phyloP scores from a whole-genome alignment of 306 rosid genomes.

The Neltuma alba region DNA sequence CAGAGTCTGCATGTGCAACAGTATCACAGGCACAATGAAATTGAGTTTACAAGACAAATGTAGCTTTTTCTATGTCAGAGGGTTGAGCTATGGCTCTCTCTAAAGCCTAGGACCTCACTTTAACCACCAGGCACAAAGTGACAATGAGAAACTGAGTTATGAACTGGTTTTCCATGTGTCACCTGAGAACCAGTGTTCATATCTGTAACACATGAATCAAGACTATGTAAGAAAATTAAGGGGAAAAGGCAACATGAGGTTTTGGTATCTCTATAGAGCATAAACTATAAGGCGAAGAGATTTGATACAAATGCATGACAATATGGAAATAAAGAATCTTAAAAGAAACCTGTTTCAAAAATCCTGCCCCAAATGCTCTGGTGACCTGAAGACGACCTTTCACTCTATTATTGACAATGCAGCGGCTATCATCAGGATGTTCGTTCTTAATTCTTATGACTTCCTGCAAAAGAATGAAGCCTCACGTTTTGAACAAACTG shows the following conservation, averaged over 20 bases:
- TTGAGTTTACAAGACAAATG: background rate
- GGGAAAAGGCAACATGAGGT: too few species aligned
- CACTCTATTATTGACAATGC: constrained; percentile 91
- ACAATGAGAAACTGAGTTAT: background rate
- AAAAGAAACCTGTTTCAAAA: constrained; percentile 80
- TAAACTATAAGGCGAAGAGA: too few species aligned
- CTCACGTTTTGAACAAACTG: constrained; percentile 25
- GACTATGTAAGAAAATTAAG: background rate
- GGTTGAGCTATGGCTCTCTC: background rate
- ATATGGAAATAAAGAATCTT: constrained; percentile 4
- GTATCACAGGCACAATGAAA: background rate
- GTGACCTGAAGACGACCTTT: constrained; percentile 87
- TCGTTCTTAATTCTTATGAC: constrained; percentile 83
- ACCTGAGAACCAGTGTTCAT: background rate
- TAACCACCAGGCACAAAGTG: background rate
- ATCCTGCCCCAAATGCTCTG: constrained; percentile 98
- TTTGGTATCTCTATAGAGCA: background rate
- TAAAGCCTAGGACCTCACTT: background rate
- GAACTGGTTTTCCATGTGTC: background rate
- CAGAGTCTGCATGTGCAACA: background rate
- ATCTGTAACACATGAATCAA: background rate
- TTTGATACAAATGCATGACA: background rate
- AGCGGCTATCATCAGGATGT: constrained; percentile 90
- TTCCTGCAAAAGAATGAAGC: constrained; percentile 64
- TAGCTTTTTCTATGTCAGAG: background rate